These are phyloP conservation scores for Globisporangium viniferum DNA, from an alignment of 352 stramenopile species.

Conservation along the genomic window DNA sequence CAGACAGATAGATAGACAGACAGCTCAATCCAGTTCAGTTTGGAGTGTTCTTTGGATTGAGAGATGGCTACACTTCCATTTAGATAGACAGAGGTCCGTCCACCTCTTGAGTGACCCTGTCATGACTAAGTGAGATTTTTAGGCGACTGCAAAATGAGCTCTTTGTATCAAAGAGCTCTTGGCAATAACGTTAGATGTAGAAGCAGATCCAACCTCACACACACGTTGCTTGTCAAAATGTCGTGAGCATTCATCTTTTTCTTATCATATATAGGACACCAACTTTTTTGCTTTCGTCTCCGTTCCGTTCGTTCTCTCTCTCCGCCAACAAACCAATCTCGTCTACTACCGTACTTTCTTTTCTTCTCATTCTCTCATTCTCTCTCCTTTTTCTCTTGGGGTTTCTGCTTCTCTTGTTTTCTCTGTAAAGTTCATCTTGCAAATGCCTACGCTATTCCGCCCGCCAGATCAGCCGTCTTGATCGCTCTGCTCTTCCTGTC, in stretches of 20 bases:
- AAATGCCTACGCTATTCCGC: constrained; percentile 6
- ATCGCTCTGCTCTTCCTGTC: background rate
- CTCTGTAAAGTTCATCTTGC: constrained; percentile 11
- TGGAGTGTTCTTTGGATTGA: background rate
- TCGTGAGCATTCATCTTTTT: constrained; percentile 4
- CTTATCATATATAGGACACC: constrained; percentile 16
- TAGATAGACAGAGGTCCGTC: background rate
- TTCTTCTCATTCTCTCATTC: background rate
- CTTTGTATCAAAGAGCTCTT: background rate
- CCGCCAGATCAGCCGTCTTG: background rate
- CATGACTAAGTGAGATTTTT: background rate
- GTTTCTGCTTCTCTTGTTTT: constrained; percentile 13
- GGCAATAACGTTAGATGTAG: background rate
- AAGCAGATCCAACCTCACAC: background rate
- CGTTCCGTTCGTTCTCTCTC: constrained; percentile 1
- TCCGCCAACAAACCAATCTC: constrained; percentile 10
- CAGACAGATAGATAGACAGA: background rate
- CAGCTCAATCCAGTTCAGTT: background rate
- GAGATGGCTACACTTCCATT: constrained; percentile 6
- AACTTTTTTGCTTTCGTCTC: constrained; percentile 7
- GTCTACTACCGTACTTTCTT: constrained; percentile 6
- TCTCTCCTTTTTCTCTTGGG: constrained; percentile 2
- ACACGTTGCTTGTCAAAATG: constrained; percentile 15
- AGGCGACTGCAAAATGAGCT: background rate
- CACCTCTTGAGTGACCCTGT: background rate